Evolutionary conservation across 2,329 filamentous ascomycete genomes (phyloP), one percentile per base, ranked within the genome.

Genomic region (Penicillium decumbens): DNA sequence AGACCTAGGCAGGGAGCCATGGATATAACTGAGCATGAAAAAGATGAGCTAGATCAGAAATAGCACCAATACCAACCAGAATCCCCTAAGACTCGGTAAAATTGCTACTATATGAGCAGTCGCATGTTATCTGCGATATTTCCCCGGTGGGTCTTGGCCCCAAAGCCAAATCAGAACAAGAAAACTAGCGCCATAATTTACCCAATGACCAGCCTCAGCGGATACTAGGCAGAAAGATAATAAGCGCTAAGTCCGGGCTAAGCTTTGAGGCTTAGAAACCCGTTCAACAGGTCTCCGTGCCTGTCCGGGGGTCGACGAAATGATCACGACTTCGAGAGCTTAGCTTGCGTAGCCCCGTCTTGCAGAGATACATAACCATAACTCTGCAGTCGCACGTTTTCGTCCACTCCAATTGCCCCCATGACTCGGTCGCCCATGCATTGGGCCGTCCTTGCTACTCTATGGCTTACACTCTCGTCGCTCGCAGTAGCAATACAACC

Each of bases 401-500:
- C 15, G 10, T 10, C 15, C 23, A 9, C 41, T 51, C 45, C 33
- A 24, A 41, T 35, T 32, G 20, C 44, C 37, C 44, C 44, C 44
- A 40, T 40, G 38, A 23, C 23, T 40, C 38, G 38, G 12, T 40
- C 38, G 38, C 20, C 20, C 23, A 27, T 40, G 4, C 41, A 37
- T 18, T 41, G 44, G 44, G 49, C 47, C 37, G 41, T 41, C 41
- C 41, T 35, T 18, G 41, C 27, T 39, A 30, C 47, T 3, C 10
- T 44, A 30, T 51, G 49, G 44, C 25, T 51, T 20, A 32, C 35
- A 3, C n/a, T 45, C n/a, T 4, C 25, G 9, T 38, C 37, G 13
- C 25, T 47, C 13, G 40, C 35, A 23, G 5, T 18, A n/a, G 40
- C 49, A 0, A 20, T 33, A 6, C 15, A 24, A 7, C 12, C 27